A percentile compares a stretch with the other conserved stretches of the same genome.
Evolutionary conservation across 1,139 yeast species (phyloP).

Genomic region (Candida sp.): DNA sequence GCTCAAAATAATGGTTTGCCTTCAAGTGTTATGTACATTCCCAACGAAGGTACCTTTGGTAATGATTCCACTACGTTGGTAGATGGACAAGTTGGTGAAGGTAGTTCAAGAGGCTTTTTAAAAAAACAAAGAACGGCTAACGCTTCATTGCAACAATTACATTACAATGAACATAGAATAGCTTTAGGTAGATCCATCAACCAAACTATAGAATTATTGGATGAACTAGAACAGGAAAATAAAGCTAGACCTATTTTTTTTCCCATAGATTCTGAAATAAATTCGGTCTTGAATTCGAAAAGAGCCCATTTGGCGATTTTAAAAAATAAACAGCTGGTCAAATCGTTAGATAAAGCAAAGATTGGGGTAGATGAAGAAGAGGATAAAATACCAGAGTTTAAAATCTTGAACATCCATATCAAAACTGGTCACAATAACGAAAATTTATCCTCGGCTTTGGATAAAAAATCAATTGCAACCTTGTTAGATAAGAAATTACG

Average conservation of each 20-base stretch:
- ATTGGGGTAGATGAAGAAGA: slow-evolving; percentile 11
- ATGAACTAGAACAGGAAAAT: slow-evolving; percentile 56
- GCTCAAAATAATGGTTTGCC: slow-evolving; percentile 18
- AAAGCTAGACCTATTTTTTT: slow-evolving; percentile 61
- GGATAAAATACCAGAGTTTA: slow-evolving; percentile 39
- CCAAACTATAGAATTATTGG: slow-evolving; percentile 50
- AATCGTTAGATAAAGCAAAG: slow-evolving; percentile 28
- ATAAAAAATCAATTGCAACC: slow-evolving; percentile 61
- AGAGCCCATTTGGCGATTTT: slow-evolving; percentile 50
- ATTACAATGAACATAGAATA: slow-evolving; percentile 64
- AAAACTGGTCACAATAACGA: slow-evolving; percentile 49
- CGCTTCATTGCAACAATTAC: slow-evolving; percentile 60
- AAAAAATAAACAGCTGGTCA: slow-evolving; percentile 36
- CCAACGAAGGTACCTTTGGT: slow-evolving; percentile 24
- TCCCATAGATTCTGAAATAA: slow-evolving; percentile 45
- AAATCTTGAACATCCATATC: slow-evolving; percentile 61
- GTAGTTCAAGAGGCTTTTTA: slow-evolving; percentile 5
- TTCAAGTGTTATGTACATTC: slow-evolving; percentile 28
- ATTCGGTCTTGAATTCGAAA: slow-evolving; percentile 40
- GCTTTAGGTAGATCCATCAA: slow-evolving; percentile 63
- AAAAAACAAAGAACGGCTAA: slow-evolving; percentile 14
- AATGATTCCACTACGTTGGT: slow-evolving; percentile 24
- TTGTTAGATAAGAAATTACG: slow-evolving; percentile 62
- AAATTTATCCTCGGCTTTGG: slow-evolving; percentile 51
- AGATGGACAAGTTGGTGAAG: slow-evolving; percentile 22